Base-by-base conservation (phyloP, 2,329 filamentous ascomycete species). In the Aspergillus sojae region DNA sequence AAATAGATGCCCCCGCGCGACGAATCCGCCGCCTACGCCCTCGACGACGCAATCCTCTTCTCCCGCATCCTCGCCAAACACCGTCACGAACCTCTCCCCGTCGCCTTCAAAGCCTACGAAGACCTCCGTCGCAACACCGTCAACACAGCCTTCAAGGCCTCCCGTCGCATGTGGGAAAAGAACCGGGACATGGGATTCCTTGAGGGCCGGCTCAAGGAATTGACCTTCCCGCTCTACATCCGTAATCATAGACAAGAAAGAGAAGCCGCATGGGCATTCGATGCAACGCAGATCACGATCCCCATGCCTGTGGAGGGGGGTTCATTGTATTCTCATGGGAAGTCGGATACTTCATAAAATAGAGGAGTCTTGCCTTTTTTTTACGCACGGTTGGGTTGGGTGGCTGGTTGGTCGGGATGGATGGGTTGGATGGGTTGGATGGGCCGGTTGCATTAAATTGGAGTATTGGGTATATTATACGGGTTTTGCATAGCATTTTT, bases 1-100 rank as follows among this genome's bases (percentile, higher is more conserved):
- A 48, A 52, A 21, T 60, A 82, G 80, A 82, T 83, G 81, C 80
- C 81, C 1, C 81, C 81, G 0, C 77, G 78, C 26, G 81, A 81
- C 52, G 81, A 83, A 70, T 80, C 78, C 6, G 79, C 79, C 9
- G 77, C 79, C 1, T 78, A 80, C 57, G 80, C 79, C 1, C 72
- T 83, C 5, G 81, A 82, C 62, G 81, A 82, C 60, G 77, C 77
- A 1, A 78, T 83, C 28, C 66, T 82, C 0, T 76, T 83, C 61
- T 76, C 80, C 14, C 76, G 79, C 1, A 73, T 79, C 19, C 63
- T 82, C 1, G 65, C 74, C 1, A 67, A 72, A 7, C 75, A 79
- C 62, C 69, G 75, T 16, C 65, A 69, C 21, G 72, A 77, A 23
- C 74, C 77, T 2, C 64, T 78, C 11, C 52, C 63, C 3, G 71